phyloP scores from a whole-genome alignment of 1,284 basidiomycete species.

The Trichosporon sp. region DNA sequence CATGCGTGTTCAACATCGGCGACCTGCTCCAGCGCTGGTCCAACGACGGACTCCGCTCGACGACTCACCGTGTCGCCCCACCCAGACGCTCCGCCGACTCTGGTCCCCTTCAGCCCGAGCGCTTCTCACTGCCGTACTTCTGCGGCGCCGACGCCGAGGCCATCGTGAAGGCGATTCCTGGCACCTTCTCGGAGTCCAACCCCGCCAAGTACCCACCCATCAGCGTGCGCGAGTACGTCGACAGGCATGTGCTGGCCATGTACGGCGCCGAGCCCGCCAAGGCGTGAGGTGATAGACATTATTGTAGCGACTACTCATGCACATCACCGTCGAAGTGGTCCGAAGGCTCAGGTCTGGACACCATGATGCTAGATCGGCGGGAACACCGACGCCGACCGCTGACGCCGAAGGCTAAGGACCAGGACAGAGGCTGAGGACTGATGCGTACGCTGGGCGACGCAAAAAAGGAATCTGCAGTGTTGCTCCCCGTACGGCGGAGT shows the following conservation, averaged over 20 bases:
- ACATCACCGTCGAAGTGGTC: too few relatives aligned
- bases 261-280: constrained; percentile 25
- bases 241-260: constrained; percentile 44
- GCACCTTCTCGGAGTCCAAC: constrained; percentile 59
- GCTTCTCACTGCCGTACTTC: constrained; percentile 66
- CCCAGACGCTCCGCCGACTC: constrained; percentile 51
- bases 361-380: too few relatives aligned
- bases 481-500: too few relatives aligned
- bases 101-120: constrained; percentile 58
- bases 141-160: constrained; percentile 57
- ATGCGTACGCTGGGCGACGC: too few relatives aligned
- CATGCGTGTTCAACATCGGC: constrained; percentile 66
- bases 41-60: constrained; percentile 65
- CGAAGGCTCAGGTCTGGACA: too few relatives aligned
- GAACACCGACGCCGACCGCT: too few relatives aligned
- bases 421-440: too few relatives aligned
- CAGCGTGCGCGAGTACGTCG: constrained; percentile 58
- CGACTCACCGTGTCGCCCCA: constrained; percentile 64
- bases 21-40: constrained; percentile 68
- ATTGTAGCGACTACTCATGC: too few relatives aligned
- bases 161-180: constrained; percentile 62
- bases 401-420: too few relatives aligned
- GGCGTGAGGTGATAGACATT: background rate
- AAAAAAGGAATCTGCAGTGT: too few relatives aligned
- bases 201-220: constrained; percentile 60